phyloP scores from a whole-genome alignment of 2,329 filamentous ascomycete genomes.

The Madurella fahalii region DNA sequence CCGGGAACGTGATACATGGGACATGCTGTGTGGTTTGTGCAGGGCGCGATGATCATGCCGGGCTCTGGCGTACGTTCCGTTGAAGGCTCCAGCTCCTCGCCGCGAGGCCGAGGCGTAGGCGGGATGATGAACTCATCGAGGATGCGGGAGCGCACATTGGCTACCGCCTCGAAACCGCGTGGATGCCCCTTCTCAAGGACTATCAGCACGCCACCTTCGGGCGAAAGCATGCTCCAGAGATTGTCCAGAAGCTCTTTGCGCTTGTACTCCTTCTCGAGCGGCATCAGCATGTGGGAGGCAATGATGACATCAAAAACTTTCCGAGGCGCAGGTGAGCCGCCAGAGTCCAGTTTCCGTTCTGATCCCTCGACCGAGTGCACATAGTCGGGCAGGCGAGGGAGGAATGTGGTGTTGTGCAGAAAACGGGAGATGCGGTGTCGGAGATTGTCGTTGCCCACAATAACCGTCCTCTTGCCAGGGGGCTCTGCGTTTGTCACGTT shows the following conservation, averaged over 20 bases:
- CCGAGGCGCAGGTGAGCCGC: constrained; percentile 51
- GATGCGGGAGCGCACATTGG: constrained; percentile 74
- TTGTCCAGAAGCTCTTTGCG: constrained; percentile 80
- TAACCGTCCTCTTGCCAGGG: constrained; percentile 71
- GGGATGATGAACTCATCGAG: constrained; percentile 70
- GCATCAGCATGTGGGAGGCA: constrained; percentile 77
- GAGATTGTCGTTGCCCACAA: constrained; percentile 71
- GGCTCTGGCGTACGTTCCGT: constrained; percentile 47
- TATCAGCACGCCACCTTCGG: constrained; percentile 79
- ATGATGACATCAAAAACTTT: constrained; percentile 90
- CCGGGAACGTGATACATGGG: constrained; percentile 81
- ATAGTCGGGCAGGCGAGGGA: constrained; percentile 88
- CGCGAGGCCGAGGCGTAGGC: constrained; percentile 41
- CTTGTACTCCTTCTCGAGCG: constrained; percentile 68
- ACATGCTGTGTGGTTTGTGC: constrained; percentile 83
- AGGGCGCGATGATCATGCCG: constrained; percentile 67
- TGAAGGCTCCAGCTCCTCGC: constrained; percentile 41
- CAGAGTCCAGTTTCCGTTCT: constrained; percentile 53
- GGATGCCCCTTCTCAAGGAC: constrained; percentile 88
- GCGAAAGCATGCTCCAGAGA: constrained; percentile 81
- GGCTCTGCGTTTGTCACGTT: constrained; percentile 43
- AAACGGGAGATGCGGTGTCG: constrained; percentile 71
- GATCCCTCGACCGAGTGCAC: constrained; percentile 60
- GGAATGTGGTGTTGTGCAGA: constrained; percentile 83
- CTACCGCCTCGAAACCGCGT: constrained; percentile 87